Conservation (phyloP, 2,329 filamentous ascomycete species). For the Cordyceps fumosorosea region DNA sequence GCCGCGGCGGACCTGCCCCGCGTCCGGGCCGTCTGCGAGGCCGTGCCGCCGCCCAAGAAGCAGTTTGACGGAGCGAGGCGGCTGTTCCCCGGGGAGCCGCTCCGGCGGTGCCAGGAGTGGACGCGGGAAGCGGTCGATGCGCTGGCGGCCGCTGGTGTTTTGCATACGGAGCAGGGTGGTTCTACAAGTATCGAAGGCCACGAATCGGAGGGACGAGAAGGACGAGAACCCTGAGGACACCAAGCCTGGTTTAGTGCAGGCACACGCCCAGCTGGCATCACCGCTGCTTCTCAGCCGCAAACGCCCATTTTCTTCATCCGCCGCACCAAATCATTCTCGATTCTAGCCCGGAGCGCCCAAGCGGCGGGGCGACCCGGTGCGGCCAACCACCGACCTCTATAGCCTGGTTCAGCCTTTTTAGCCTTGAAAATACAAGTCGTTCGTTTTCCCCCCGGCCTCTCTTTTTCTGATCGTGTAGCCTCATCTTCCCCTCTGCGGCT, state of each 20-base stretch:
- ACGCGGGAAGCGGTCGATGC: constrained; percentile 16
- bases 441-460: background rate
- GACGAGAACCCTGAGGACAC: background rate
- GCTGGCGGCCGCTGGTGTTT: background rate
- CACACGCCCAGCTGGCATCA: background rate
- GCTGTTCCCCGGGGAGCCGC: constrained; percentile 19
- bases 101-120: constrained; percentile 26
- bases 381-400: constrained; percentile 1
- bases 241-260: background rate
- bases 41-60: constrained; percentile 22
- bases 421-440: background rate
- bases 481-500: background rate
- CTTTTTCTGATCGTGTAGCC: background rate
- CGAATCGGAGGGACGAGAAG: background rate
- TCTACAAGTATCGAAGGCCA: background rate
- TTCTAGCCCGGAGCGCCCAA: background rate
- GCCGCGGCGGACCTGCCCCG: constrained; percentile 16
- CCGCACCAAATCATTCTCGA: background rate
- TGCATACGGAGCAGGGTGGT: background rate
- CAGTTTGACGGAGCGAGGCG: constrained; percentile 23
- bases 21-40: constrained; percentile 18
- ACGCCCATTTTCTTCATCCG: background rate
- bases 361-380: background rate
- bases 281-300: background rate
- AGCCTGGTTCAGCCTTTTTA: background rate